These are phyloP conservation scores for Penicillium sp. DNA, from an alignment of 2,329 filamentous ascomycete genomes.

Conservation along the genomic window DNA sequence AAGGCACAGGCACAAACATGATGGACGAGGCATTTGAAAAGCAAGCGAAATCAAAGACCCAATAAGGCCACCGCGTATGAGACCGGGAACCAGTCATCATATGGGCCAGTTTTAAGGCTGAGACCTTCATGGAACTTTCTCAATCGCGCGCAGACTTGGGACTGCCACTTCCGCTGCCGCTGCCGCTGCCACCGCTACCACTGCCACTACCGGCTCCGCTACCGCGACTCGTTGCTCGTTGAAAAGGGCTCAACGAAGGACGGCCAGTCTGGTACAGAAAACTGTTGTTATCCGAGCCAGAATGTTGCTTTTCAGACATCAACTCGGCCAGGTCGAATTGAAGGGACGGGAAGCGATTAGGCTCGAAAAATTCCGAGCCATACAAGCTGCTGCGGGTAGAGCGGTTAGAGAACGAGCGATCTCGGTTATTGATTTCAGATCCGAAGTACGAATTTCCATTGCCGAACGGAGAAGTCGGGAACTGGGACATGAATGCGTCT, in stretches of 20 bases:
- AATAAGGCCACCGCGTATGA: slow-evolving; percentile 7
- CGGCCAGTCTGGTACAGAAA: slow-evolving; percentile 38
- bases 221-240: slow-evolving; percentile 47
- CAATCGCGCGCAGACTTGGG: slow-evolving; percentile 40
- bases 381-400: slow-evolving; percentile 40
- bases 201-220: slow-evolving; percentile 49
- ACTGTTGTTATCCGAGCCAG: slow-evolving; percentile 32
- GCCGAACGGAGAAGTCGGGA: slow-evolving; percentile 35
- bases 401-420: slow-evolving; percentile 45
- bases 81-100: background rate
- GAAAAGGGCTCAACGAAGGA: slow-evolving; percentile 40
- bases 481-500: slow-evolving; percentile 32
- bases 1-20: slow-evolving; percentile 10
- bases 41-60: background rate
- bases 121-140: slow-evolving; percentile 4
- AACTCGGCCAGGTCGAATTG: slow-evolving; percentile 34
- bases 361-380: slow-evolving; percentile 34
- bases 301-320: slow-evolving; percentile 31
- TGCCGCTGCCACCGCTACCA: slow-evolving; percentile 26
- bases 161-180: slow-evolving; percentile 42
- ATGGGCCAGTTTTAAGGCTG: background rate
- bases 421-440: slow-evolving; percentile 33
- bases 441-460: slow-evolving; percentile 34
- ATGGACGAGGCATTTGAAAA: slow-evolving; percentile 6
- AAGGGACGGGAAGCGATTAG: slow-evolving; percentile 29